phyloP scores from a whole-genome alignment of 306 rosid species.

The Quillaja saponaria region DNA sequence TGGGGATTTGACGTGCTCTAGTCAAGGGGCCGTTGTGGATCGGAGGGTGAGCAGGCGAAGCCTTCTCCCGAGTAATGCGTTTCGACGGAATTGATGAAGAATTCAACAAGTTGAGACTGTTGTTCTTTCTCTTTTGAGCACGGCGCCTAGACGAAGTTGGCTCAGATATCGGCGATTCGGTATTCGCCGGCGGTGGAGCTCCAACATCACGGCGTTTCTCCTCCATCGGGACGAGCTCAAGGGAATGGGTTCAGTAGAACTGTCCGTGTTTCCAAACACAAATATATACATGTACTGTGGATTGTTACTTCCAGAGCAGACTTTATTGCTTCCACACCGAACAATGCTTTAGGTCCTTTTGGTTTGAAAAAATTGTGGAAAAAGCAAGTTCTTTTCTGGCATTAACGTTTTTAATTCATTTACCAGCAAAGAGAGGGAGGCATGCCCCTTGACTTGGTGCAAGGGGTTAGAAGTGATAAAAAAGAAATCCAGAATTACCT shows the following conservation, averaged over 20 bases:
- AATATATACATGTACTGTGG: slow-evolving; percentile 7
- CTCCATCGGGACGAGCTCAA: slow-evolving; percentile 52
- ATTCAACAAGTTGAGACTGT: slow-evolving; percentile 40
- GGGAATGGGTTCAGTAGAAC: slow-evolving; percentile 16
- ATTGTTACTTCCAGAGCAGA: slow-evolving; percentile 22
- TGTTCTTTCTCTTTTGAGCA: slow-evolving; percentile 64
- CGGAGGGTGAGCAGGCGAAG: slow-evolving; percentile 48
- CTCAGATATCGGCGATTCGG: slow-evolving; percentile 61
- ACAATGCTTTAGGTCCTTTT: neutral
- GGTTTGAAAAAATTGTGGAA: no score
- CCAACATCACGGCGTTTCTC: slow-evolving; percentile 70
- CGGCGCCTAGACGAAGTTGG: slow-evolving; percentile 69
- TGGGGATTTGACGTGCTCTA: slow-evolving; percentile 86
- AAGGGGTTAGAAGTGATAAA: no score
- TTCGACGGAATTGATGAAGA: slow-evolving; percentile 71
- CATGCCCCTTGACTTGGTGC: no score
- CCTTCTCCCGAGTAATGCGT: slow-evolving; percentile 76
- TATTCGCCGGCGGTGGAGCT: slow-evolving; percentile 37
- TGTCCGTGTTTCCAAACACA: neutral
- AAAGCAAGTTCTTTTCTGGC: no score
- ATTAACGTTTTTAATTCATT: no score
- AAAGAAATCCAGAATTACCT: no score
- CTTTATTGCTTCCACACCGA: slow-evolving; percentile 1
- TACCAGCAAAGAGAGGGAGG: no score
- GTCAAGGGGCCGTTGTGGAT: slow-evolving; percentile 85